A percentile compares a stretch with the other conserved stretches of the same genome.
phyloP scores from a whole-genome alignment of 257 asterid species.

The Asclepias syriaca region DNA sequence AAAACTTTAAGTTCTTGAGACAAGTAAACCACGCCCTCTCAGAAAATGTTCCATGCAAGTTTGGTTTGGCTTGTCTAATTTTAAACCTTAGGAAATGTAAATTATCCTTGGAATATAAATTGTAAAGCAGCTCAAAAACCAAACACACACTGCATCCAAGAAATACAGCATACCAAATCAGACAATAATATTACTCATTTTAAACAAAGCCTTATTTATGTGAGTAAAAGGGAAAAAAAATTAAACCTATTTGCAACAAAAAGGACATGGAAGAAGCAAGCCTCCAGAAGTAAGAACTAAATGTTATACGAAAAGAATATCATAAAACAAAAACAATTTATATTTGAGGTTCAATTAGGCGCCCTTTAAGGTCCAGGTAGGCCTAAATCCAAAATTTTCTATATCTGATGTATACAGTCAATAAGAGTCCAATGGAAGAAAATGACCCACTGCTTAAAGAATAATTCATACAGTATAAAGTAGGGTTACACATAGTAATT shows the following conservation, averaged over 20 bases:
- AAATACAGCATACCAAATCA: neutral
- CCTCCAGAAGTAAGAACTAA: neutral
- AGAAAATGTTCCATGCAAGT: neutral
- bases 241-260: neutral
- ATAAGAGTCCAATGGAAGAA: neutral
- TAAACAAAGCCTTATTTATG: neutral
- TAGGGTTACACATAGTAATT: neutral
- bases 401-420: neutral
- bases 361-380: neutral
- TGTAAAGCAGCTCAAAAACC: neutral
- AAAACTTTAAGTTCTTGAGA: neutral
- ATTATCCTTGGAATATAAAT: neutral
- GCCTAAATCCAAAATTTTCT: neutral
- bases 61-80: neutral
- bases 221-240: neutral
- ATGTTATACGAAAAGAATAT: neutral
- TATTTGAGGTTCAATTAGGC: too few relatives aligned
- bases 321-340: too few relatives aligned
- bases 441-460: neutral
- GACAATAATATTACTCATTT: too few relatives aligned
- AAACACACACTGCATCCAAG: neutral
- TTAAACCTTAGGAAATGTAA: neutral
- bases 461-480: neutral
- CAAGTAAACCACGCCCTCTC: too few relatives aligned
- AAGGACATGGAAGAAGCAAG: neutral